Evolutionary conservation across 2,329 filamentous ascomycete species (phyloP).

Genomic region (Diaporthe citri): DNA sequence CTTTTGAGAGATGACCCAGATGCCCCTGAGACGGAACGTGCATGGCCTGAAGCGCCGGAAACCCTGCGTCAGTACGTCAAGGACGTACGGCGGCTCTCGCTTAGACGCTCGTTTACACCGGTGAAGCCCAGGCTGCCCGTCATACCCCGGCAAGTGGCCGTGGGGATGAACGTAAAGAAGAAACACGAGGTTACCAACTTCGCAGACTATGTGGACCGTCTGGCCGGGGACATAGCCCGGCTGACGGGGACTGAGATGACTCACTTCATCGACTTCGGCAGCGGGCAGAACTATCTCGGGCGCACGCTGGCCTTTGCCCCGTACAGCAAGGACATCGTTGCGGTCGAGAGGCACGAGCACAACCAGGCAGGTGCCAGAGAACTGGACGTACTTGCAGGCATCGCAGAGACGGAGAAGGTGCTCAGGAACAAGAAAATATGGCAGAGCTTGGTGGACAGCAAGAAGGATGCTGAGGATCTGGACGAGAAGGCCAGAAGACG

Average conservation of each 20-base stretch:
- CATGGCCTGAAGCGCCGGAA: constrained; percentile 55
- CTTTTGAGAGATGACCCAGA: constrained; percentile 82
- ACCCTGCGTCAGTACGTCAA: constrained; percentile 79
- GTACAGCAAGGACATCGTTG: constrained; percentile 88
- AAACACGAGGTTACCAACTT: constrained; percentile 93
- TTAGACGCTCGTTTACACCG: constrained; percentile 72
- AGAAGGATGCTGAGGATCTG: constrained; percentile 56
- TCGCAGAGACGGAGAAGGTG: constrained; percentile 79
- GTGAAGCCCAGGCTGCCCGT: constrained; percentile 61
- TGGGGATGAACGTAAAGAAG: constrained; percentile 98
- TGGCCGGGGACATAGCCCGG: constrained; percentile 69
- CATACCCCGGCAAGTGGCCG: constrained; percentile 78
- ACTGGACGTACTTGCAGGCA: constrained; percentile 85
- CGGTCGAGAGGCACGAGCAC: constrained; percentile 87
- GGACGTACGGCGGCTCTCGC: constrained; percentile 76
- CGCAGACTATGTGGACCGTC: constrained; percentile 80
- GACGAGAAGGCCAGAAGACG: constrained; percentile 55
- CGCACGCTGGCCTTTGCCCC: constrained; percentile 86
- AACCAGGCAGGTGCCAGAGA: constrained; percentile 88
- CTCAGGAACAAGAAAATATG: constrained; percentile 88
- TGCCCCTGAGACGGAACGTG: constrained; percentile 43
- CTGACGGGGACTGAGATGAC: constrained; percentile 74
- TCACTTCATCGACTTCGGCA: constrained; percentile 95
- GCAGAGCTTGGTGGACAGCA: constrained; percentile 62
- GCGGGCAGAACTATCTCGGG: constrained; percentile 95